These are phyloP conservation scores for Tylopilus felleus DNA, from an alignment of 768 basidiomycete species.

Conservation along the genomic window DNA sequence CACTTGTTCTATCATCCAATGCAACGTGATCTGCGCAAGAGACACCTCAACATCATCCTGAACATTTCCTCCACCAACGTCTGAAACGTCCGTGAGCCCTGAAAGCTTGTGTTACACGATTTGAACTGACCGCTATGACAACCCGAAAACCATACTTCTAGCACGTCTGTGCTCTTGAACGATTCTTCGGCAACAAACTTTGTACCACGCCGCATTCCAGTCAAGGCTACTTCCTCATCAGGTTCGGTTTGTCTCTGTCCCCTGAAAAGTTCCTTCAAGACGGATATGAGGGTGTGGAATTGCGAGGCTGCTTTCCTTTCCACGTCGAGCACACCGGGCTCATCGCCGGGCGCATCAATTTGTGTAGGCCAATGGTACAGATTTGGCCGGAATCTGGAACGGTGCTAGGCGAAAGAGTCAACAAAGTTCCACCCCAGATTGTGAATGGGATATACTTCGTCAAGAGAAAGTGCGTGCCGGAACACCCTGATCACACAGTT, in stretches of 20 bases:
- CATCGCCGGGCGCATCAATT: constrained; percentile 7
- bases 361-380: constrained; percentile 45
- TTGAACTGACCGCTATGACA: constrained; percentile 58
- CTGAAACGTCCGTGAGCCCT: constrained; percentile 31
- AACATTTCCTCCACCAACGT: constrained; percentile 67
- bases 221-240: not conserved
- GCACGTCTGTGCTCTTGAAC: constrained; percentile 42
- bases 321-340: not conserved
- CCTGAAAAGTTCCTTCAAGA: not conserved
- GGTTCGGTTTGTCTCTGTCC: not conserved
- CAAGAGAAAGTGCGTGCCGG: constrained; percentile 73
- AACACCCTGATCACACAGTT: constrained; percentile 67
- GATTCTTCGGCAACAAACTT: not conserved
- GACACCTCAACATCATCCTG: constrained; percentile 37
- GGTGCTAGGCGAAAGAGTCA: constrained; percentile 43
- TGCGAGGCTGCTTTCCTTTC: not conserved
- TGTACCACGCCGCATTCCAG: not conserved
- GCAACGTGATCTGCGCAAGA: constrained; percentile 60
- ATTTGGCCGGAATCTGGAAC: constrained; percentile 64
- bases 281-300: not conserved
- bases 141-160: constrained; percentile 82
- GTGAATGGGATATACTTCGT: constrained; percentile 49
- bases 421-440: not conserved
- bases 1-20: constrained; percentile 78
- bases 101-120: not conserved